Evolutionary conservation across 768 basidiomycete species (phyloP).

Genomic region (Lactarius akahatsu): DNA sequence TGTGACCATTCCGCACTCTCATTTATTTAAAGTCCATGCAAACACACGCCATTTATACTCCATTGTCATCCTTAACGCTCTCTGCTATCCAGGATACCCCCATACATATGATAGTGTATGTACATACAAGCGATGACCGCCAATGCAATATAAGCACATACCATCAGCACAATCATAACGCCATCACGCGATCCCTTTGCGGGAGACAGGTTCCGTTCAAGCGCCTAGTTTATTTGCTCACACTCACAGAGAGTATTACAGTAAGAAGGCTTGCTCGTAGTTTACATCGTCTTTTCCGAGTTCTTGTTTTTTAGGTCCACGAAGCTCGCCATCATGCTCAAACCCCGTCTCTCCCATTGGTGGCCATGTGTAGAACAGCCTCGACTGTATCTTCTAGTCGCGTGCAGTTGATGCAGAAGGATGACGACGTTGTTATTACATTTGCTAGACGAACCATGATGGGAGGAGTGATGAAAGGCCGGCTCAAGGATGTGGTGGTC

Average conservation of each 20-base stretch:
- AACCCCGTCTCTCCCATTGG: conserved; percentile 3
- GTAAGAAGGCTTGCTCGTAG: not conserved
- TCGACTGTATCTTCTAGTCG: conserved; percentile 43
- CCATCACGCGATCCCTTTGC: not conserved
- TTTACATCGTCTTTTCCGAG: not conserved
- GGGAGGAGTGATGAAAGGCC: conserved; percentile 86
- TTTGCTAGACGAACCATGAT: conserved; percentile 90
- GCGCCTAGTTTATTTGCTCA: conserved; percentile 3
- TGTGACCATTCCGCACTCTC: conserved; percentile 15
- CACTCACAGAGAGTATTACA: not conserved
- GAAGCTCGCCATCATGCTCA: not conserved
- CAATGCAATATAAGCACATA: conserved; percentile 11
- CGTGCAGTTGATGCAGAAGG: conserved; percentile 60
- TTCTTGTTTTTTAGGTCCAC: not conserved
- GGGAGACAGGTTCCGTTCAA: not conserved
- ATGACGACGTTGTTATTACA: conserved; percentile 87
- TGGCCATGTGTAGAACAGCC: conserved; percentile 11
- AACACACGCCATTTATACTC: conserved; percentile 18
- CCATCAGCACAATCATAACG: not conserved
- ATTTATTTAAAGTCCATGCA: conserved; percentile 12
- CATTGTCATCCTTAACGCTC: conserved; percentile 7
- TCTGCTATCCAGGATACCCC: conserved; percentile 25
- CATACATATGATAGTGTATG: conserved; percentile 18
- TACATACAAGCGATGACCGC: conserved; percentile 6
- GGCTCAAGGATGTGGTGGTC: conserved; percentile 82